A percentile compares a stretch with the other conserved stretches of the same genome.
Evolutionary conservation across 208 protist species (phyloP).

Genomic region (Crithidia brevicula): DNA sequence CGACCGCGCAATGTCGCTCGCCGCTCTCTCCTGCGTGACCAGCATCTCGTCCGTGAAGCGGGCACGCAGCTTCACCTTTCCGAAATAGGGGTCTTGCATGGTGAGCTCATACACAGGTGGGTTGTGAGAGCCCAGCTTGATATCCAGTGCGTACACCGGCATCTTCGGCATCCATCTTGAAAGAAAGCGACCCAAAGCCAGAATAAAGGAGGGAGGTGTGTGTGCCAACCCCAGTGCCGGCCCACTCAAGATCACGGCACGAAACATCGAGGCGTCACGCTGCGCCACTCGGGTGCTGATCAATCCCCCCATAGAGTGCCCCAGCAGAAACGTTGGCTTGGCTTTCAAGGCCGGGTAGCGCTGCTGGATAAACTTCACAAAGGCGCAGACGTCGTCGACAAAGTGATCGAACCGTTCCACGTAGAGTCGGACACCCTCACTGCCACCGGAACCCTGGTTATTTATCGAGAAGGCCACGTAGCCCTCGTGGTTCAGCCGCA

Average conservation of each 20-base stretch:
- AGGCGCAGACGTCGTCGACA: constrained; percentile 72
- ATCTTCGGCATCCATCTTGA: constrained; percentile 53
- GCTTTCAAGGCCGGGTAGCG: constrained; percentile 41
- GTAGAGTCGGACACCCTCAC: constrained; percentile 72
- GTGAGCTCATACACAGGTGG: constrained; percentile 52
- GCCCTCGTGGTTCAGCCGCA: constrained; percentile 50
- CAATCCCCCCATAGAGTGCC: constrained; percentile 84
- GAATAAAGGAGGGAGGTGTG: constrained; percentile 17
- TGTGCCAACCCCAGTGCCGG: constrained; percentile 41
- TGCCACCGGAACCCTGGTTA: constrained; percentile 80
- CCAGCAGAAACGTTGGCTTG: constrained; percentile 62
- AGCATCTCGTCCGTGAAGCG: constrained; percentile 63
- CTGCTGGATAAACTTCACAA: constrained; percentile 40
- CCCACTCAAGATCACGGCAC: constrained; percentile 67
- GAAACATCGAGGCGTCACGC: constrained; percentile 32
- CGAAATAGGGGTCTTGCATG: constrained; percentile 67
- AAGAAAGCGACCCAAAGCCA: constrained; percentile 28
- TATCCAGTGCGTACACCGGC: constrained; percentile 37
- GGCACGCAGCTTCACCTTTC: constrained; percentile 37
- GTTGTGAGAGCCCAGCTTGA: constrained; percentile 44
- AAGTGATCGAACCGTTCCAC: constrained; percentile 75
- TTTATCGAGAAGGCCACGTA: constrained; percentile 70
- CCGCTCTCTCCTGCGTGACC: constrained; percentile 43
- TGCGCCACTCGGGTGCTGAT: constrained; percentile 60
- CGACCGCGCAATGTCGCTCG: constrained; percentile 8